phyloP scores from a whole-genome alignment of 1,284 basidiomycete genomes.

The Ustilago crameri region DNA sequence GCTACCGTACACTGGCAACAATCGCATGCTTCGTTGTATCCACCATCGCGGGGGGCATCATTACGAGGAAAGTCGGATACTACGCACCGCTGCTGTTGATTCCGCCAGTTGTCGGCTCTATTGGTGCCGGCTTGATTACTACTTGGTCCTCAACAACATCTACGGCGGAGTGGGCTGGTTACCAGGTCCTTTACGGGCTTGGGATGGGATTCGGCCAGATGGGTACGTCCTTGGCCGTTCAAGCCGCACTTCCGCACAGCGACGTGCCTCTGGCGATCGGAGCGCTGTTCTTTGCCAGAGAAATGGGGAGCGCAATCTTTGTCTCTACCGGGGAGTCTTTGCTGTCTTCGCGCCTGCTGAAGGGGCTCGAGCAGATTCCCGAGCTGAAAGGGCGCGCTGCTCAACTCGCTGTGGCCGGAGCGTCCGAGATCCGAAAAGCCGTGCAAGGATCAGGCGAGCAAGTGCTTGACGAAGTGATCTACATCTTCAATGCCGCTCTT shows the following conservation, averaged over 20 bases:
- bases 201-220: slow-evolving; percentile 29
- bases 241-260: slow-evolving; percentile 13
- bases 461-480: slow-evolving; percentile 7
- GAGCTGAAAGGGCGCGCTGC: slow-evolving; percentile 5
- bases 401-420: slow-evolving; percentile 11
- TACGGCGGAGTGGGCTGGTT: slow-evolving; percentile 17
- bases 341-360: slow-evolving; percentile 9
- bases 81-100: slow-evolving; percentile 22
- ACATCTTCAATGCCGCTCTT: slow-evolving; percentile 18
- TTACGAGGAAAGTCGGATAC: slow-evolving; percentile 18
- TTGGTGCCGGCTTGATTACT: slow-evolving; percentile 23
- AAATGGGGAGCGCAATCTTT: slow-evolving; percentile 31
- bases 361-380: slow-evolving; percentile 12
- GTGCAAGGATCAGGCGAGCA: slow-evolving; percentile 9
- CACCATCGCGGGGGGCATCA: slow-evolving; percentile 11
- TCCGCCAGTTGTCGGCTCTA: slow-evolving; percentile 15
- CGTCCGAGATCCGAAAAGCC: slow-evolving; percentile 13
- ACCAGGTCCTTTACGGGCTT: slow-evolving; percentile 26
- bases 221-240: slow-evolving; percentile 24
- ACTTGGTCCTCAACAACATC: slow-evolving; percentile 11
- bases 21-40: slow-evolving; percentile 16
- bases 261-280: slow-evolving; percentile 23
- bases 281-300: slow-evolving; percentile 25
- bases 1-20: slow-evolving; percentile 20
- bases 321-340: slow-evolving; percentile 24